Evolutionary conservation across 257 asterid genomes (phyloP).

Genomic region (Fraxinus pennsylvanica): DNA sequence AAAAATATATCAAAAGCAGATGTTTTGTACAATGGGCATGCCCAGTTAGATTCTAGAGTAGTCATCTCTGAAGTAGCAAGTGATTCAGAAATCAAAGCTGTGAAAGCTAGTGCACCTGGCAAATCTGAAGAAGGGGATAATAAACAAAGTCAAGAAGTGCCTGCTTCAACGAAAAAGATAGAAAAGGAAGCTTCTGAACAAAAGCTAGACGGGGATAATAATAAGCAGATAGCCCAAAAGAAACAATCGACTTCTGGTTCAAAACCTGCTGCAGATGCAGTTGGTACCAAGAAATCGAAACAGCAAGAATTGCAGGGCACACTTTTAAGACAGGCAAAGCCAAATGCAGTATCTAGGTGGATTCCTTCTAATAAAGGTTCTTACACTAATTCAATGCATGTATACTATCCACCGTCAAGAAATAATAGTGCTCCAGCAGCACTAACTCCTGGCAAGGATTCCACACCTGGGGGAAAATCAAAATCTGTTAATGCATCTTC

Average conservation of each 20-base stretch:
- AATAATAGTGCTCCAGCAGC: constrained; percentile 90
- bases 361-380: constrained; percentile 94
- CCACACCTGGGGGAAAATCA: constrained; percentile 60
- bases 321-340: constrained; percentile 64
- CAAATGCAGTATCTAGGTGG: constrained; percentile 88
- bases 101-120: constrained; percentile 27
- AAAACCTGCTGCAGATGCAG: constrained; percentile 56
- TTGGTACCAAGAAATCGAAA: constrained; percentile 56
- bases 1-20: constrained; percentile 25
- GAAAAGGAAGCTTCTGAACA: constrained; percentile 58
- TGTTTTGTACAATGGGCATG: constrained; percentile 33
- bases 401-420: constrained; percentile 86
- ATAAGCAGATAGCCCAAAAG: constrained; percentile 49
- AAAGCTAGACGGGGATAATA: constrained; percentile 48
- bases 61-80: constrained; percentile 38
- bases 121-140: constrained; percentile 49
- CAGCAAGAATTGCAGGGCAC: constrained; percentile 57
- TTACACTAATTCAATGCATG: constrained; percentile 92
- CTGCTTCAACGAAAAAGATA: constrained; percentile 39
- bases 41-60: constrained; percentile 28
- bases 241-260: constrained; percentile 47
- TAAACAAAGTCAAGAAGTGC: constrained; percentile 43
- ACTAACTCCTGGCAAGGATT: constrained; percentile 56
- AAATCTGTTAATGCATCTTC: constrained; percentile 52
- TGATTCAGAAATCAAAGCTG: constrained; percentile 34